Conservation (phyloP, 2,329 filamentous ascomycete genomes). For the Ophiostoma sp. region DNA sequence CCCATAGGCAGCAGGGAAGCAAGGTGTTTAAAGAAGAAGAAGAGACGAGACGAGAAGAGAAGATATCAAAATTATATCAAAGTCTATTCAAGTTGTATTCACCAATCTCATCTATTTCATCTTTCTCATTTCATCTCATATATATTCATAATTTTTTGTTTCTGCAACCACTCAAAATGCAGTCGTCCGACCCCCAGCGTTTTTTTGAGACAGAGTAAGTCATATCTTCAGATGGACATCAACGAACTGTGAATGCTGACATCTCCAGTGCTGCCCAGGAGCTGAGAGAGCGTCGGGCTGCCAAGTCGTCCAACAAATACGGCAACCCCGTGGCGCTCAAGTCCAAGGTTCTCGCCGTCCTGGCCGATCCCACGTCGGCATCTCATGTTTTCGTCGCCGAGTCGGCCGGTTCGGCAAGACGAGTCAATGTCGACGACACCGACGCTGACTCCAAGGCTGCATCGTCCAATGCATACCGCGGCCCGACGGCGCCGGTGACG, state of each 20-base stretch:
- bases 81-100: neutral
- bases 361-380: slow-evolving; percentile 59
- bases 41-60: neutral
- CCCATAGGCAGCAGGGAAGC: neutral
- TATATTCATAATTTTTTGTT: neutral
- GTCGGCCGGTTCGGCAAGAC: slow-evolving; percentile 73
- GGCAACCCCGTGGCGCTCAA: slow-evolving; percentile 74
- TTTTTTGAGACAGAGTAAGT: slow-evolving; percentile 90
- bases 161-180: slow-evolving; percentile 42
- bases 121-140: neutral
- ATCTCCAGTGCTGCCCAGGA: slow-evolving; percentile 47
- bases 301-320: slow-evolving; percentile 68
- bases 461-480: slow-evolving; percentile 52
- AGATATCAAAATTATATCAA: neutral
- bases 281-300: slow-evolving; percentile 55
- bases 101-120: neutral
- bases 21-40: neutral
- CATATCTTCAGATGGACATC: neutral
- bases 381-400: slow-evolving; percentile 71
- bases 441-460: slow-evolving; percentile 34
- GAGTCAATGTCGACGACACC: slow-evolving; percentile 66
- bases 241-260: neutral
- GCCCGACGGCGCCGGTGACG: slow-evolving; percentile 74
- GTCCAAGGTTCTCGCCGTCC: slow-evolving; percentile 78
- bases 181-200: slow-evolving; percentile 68